Evolutionary conservation across 352 stramenopile species (phyloP).

Genomic region (Globisporangium uncinulatum): DNA sequence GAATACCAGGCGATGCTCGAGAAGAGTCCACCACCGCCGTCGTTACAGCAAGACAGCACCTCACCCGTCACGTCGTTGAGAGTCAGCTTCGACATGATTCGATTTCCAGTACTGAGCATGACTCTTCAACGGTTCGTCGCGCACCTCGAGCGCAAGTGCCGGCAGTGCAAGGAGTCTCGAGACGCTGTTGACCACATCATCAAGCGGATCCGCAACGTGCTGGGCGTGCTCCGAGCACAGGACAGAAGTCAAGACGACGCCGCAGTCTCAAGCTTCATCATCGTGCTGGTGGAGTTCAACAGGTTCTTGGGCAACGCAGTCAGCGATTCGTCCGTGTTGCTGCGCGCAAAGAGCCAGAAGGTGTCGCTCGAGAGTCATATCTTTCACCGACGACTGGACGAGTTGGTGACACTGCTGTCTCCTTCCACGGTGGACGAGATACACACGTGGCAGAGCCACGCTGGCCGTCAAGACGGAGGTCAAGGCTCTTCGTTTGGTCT

Average conservation of each 20-base stretch:
- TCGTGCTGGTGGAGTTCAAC: background rate
- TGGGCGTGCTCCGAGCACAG: background rate
- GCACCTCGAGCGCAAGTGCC: background rate
- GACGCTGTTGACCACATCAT: background rate
- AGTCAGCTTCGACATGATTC: background rate
- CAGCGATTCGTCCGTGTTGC: background rate
- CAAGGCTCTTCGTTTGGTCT: no score
- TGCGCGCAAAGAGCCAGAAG: background rate
- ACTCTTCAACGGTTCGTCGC: background rate
- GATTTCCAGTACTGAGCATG: background rate
- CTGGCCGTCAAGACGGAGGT: background rate
- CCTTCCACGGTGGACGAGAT: background rate
- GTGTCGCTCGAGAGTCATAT: conserved; percentile 1
- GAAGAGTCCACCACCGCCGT: no score
- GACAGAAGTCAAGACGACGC: background rate
- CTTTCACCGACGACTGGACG: background rate
- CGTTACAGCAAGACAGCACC: no score
- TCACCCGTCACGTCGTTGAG: no score
- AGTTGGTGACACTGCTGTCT: background rate
- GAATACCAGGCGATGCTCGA: no score
- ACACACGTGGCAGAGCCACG: background rate
- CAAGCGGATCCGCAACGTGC: background rate
- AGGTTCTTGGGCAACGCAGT: background rate
- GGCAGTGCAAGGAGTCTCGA: background rate
- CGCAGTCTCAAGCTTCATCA: background rate